Conservation (phyloP, 2,329 filamentous ascomycete species). For the Neopestalotiopsis clavispora region DNA sequence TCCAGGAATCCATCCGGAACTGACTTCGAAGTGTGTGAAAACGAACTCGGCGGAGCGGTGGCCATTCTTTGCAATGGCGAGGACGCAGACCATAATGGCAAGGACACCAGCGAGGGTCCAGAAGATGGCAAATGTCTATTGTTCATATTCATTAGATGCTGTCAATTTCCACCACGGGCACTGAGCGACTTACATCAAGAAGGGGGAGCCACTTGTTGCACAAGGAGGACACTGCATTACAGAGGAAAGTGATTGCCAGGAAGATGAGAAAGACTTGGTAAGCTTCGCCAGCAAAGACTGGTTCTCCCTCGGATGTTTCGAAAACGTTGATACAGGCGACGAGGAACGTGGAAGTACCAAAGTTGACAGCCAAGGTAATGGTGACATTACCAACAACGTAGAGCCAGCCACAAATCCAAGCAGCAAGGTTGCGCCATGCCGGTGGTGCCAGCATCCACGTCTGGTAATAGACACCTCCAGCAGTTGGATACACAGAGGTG, state of each 20-base stretch:
- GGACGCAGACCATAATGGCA: conserved; percentile 62
- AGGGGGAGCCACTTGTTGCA: conserved; percentile 70
- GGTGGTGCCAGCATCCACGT: conserved; percentile 74
- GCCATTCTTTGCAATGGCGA: conserved; percentile 72
- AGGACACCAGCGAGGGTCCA: conserved; percentile 76
- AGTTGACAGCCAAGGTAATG: conserved; percentile 83
- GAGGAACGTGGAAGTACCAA: conserved; percentile 72
- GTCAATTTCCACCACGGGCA: conserved; percentile 26
- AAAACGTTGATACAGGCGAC: conserved; percentile 63
- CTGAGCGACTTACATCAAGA: conserved; percentile 65
- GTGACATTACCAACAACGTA: conserved; percentile 82
- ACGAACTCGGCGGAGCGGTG: conserved; percentile 66
- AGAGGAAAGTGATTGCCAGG: conserved; percentile 68
- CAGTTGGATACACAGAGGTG: conserved; percentile 77
- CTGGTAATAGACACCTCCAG: conserved; percentile 80
- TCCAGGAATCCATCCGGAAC: conserved; percentile 71
- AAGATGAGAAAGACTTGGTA: conserved; percentile 78
- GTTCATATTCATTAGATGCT: conserved; percentile 16
- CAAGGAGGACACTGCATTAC: conserved; percentile 68
- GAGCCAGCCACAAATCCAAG: conserved; percentile 77
- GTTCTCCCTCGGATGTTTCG: conserved; percentile 46
- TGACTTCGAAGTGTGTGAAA: conserved; percentile 70
- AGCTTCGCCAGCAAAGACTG: conserved; percentile 50
- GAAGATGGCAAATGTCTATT: conserved; percentile 7
- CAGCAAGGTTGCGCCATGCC: conserved; percentile 64